These are phyloP conservation scores for Populus simonii DNA, from an alignment of 345 rosid species.

Conservation along the genomic window DNA sequence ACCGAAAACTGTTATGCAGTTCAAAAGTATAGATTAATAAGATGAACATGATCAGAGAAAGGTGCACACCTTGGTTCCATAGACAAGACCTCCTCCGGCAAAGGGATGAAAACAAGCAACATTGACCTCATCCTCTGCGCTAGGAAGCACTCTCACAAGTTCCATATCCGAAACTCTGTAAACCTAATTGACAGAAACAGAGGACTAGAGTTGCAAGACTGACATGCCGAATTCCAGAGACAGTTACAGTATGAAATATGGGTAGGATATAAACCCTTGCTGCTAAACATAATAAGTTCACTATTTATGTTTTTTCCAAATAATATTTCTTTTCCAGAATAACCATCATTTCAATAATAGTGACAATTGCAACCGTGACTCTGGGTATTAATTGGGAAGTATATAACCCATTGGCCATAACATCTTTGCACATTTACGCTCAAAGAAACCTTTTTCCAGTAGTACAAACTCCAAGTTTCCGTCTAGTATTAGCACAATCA, in stretches of 20 bases:
- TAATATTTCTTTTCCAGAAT: neutral
- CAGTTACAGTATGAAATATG: neutral
- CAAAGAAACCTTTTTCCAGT: neutral
- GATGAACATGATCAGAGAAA: neutral
- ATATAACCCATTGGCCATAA: neutral
- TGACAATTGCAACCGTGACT: neutral
- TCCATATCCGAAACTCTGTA: conserved; percentile 88
- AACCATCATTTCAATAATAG: neutral
- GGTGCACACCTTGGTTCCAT: conserved; percentile 71
- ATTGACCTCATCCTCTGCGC: conserved; percentile 87
- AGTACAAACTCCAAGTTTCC: neutral
- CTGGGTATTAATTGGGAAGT: neutral
- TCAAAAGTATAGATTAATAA: neutral
- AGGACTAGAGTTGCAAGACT: neutral
- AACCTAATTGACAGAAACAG: conserved; percentile 38
- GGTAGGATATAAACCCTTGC: neutral
- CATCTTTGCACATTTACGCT: neutral
- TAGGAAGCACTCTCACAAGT: conserved; percentile 81
- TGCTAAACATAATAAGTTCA: neutral
- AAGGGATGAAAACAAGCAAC: conserved; percentile 90
- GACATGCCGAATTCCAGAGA: too few relatives aligned
- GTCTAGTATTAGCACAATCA: neutral
- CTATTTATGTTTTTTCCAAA: neutral
- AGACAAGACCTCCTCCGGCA: conserved; percentile 80
- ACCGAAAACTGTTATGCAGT: neutral